Percentiles rank a stretch among this genome's conserved stretches.
Evolutionary conservation across 306 rosid species (phyloP).

Genomic region (Cucurbita maxima): DNA sequence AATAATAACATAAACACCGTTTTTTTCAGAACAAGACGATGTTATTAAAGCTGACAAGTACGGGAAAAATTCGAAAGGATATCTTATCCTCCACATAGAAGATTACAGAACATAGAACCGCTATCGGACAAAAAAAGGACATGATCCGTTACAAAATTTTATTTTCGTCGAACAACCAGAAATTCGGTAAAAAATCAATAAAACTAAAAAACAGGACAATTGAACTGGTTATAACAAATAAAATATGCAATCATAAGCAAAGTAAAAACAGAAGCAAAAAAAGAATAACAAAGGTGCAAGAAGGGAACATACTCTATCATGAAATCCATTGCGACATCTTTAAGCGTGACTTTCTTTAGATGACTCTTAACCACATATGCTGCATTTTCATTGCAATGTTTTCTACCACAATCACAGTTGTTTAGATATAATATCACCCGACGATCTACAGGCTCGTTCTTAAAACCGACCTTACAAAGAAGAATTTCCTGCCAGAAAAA

Average conservation of each 20-base stretch:
- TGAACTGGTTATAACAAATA: neutral
- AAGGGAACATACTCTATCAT: conserved; percentile 59
- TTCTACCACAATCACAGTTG: conserved; percentile 66
- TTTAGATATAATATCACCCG: conserved; percentile 65
- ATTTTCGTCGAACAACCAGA: neutral
- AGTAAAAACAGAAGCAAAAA: neutral
- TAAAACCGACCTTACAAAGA: conserved; percentile 65
- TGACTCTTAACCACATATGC: conserved; percentile 71
- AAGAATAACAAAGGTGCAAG: neutral
- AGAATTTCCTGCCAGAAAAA: conserved; percentile 57
- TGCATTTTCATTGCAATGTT: conserved; percentile 60
- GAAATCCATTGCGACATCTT: conserved; percentile 67
- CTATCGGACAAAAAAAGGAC: neutral
- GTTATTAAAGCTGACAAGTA: neutral
- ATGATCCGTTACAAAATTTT: neutral
- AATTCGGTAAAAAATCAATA: too few species aligned
- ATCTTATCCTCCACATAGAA: neutral
- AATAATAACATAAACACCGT: neutral
- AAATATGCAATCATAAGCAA: neutral
- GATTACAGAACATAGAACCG: neutral
- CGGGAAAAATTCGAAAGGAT: neutral
- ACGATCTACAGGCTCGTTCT: conserved; percentile 60
- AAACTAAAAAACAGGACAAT: too few species aligned
- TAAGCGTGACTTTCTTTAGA: conserved; percentile 62
- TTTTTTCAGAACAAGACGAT: neutral